These are phyloP conservation scores for Acidiella bohemica DNA, from an alignment of 495 filamentous ascomycete genomes.

Conservation along the genomic window DNA sequence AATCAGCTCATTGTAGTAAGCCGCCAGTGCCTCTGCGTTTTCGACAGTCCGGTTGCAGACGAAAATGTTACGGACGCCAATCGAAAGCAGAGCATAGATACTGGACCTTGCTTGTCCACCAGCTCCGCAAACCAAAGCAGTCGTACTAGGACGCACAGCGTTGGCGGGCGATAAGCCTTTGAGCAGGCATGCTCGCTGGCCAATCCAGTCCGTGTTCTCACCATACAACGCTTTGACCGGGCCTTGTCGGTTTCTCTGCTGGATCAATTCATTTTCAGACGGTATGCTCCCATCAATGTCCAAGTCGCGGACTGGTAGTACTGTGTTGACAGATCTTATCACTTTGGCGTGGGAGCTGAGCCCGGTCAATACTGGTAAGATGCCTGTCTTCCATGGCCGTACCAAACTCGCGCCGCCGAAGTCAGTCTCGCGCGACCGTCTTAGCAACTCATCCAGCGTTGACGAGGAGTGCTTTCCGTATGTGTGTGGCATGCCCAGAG, in stretches of 20 bases:
- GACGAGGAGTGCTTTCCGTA: constrained; percentile 52
- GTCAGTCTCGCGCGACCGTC: constrained; percentile 45
- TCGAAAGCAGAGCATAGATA: constrained; percentile 63
- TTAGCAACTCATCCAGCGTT: constrained; percentile 49
- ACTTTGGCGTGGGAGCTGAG: constrained; percentile 64
- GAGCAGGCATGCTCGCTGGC: constrained; percentile 54
- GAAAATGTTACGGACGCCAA: constrained; percentile 70
- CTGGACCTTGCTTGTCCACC: constrained; percentile 69
- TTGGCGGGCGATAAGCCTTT: constrained; percentile 70
- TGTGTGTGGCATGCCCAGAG: constrained; percentile 58
- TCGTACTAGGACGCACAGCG: constrained; percentile 55
- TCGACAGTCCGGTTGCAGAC: constrained; percentile 55
- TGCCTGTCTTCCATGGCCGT: constrained; percentile 62
- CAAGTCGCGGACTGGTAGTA: constrained; percentile 56
- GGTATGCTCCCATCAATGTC: constrained; percentile 46
- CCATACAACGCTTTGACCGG: constrained; percentile 57
- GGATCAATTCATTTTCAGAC: constrained; percentile 47
- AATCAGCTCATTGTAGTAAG: constrained; percentile 47
- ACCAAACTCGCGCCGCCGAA: constrained; percentile 65
- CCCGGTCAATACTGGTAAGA: constrained; percentile 52
- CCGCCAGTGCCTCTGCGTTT: constrained; percentile 51
- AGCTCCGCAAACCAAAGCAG: constrained; percentile 61
- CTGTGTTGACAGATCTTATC: constrained; percentile 70
- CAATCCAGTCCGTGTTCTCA: constrained; percentile 77
- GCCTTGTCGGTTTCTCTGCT: constrained; percentile 52